Conservation (phyloP, 169 alveolate genomes). For the Babesia ovata region DNA sequence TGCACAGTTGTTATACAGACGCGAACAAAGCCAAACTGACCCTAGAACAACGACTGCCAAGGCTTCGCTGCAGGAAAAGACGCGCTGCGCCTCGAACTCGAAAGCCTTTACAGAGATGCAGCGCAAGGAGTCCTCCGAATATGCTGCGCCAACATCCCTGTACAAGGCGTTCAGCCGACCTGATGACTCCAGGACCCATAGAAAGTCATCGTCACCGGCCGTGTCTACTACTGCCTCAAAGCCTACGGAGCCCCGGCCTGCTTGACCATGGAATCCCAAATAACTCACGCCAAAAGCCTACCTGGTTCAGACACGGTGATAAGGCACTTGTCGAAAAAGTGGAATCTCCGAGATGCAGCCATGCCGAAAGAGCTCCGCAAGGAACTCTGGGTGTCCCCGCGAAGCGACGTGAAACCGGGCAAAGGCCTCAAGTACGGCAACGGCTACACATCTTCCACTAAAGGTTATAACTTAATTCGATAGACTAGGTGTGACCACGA, state of each 20-base stretch:
- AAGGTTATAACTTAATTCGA: too few relatives aligned
- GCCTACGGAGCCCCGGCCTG: constrained; percentile 34
- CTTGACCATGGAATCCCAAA: neutral
- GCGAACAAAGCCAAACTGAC: neutral
- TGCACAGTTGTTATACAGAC: neutral
- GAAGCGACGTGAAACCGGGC: too few relatives aligned
- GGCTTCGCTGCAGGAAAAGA: constrained; percentile 38
- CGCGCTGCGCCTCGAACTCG: constrained; percentile 53
- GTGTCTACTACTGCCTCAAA: constrained; percentile 47
- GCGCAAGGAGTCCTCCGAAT: constrained; percentile 19
- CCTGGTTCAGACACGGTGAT: constrained; percentile 24
- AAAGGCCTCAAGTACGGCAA: neutral
- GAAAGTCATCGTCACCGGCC: constrained; percentile 51
- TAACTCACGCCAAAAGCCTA: neutral
- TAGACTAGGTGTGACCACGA: too few relatives aligned
- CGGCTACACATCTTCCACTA: neutral
- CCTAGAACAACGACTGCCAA: constrained; percentile 49
- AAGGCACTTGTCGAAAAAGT: constrained; percentile 60
- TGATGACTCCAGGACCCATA: constrained; percentile 63
- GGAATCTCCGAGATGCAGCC: constrained; percentile 52
- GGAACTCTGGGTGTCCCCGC: neutral
- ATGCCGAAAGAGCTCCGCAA: constrained; percentile 11
- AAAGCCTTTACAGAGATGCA: constrained; percentile 37
- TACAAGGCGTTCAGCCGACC: constrained; percentile 46
- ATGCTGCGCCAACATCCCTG: constrained; percentile 16